A percentile compares a stretch with the other conserved stretches of the same genome.
phyloP scores from a whole-genome alignment of 2,329 filamentous ascomycete genomes.

The Epichloe brachyelytri region DNA sequence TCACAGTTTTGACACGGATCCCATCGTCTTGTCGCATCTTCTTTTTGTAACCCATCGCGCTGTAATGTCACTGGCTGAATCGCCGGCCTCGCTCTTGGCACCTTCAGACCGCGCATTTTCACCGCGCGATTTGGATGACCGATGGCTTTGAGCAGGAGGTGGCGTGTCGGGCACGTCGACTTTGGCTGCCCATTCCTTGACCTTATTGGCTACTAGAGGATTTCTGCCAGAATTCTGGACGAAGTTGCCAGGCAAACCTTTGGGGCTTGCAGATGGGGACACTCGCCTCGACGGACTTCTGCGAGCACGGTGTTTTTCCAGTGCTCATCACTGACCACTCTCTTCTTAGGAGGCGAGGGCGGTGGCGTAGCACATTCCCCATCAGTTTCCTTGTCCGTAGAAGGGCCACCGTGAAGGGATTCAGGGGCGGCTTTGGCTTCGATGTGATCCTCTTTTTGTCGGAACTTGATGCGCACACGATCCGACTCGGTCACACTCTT shows the following conservation, averaged over 20 bases:
- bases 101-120: constrained; percentile 15
- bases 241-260: constrained; percentile 42
- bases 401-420: constrained; percentile 14
- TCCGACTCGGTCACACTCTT: constrained; percentile 50
- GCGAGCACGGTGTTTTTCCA: constrained; percentile 56
- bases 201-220: constrained; percentile 43
- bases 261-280: constrained; percentile 20
- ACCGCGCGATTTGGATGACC: constrained; percentile 22
- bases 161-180: constrained; percentile 36
- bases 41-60: constrained; percentile 5
- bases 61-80: constrained; percentile 18
- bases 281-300: constrained; percentile 32
- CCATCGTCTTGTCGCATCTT: constrained; percentile 14
- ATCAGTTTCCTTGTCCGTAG: constrained; percentile 10
- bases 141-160: constrained; percentile 21
- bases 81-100: constrained; percentile 14
- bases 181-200: constrained; percentile 47
- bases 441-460: constrained; percentile 29
- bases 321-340: constrained; percentile 85
- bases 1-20: constrained; percentile 13
- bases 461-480: constrained; percentile 42
- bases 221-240: constrained; percentile 39
- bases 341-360: constrained; percentile 62
- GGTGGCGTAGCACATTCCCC: constrained; percentile 19
- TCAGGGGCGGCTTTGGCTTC: constrained; percentile 14